Percentiles rank a stretch among this genome's conserved stretches.
These are phyloP conservation scores for Claviceps quebecensis DNA, from an alignment of 2,329 filamentous ascomycete genomes.

Conservation along the genomic window DNA sequence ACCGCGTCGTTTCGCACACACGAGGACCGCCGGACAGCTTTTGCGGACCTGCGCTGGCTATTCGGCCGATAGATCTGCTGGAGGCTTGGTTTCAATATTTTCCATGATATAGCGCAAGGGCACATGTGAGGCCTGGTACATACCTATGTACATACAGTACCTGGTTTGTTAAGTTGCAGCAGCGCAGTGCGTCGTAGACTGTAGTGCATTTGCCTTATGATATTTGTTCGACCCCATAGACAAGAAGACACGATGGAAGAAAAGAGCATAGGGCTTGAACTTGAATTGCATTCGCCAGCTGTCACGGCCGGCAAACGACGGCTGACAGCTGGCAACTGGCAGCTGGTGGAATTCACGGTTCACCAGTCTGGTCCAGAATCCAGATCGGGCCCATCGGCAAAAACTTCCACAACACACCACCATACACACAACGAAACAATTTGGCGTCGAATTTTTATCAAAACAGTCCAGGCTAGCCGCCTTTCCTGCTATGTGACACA, in stretches of 20 bases:
- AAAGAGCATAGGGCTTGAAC: not conserved
- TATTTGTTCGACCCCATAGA: not conserved
- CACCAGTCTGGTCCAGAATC: not conserved
- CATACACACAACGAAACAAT: not conserved
- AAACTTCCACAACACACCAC: not conserved
- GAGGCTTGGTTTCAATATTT: not conserved
- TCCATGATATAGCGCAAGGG: not conserved
- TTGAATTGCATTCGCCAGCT: not conserved
- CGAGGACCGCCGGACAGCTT: not conserved
- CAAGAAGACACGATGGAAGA: not conserved
- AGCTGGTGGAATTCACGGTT: not conserved
- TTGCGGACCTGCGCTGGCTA: not conserved
- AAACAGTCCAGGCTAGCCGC: not conserved
- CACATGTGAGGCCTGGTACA: not conserved
- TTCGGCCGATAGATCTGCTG: not conserved
- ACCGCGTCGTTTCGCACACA: not conserved
- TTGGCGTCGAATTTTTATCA: not conserved
- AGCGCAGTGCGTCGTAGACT: not conserved
- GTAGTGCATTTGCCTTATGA: not conserved
- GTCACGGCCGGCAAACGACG: not conserved
- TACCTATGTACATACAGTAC: not conserved
- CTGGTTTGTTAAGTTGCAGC: not conserved
- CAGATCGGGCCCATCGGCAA: not conserved
- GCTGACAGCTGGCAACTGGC: not conserved
- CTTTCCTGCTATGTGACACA: not conserved